Base-by-base conservation (phyloP, 2,329 filamentous ascomycete species). In the Paracamarosporium sp. region DNA sequence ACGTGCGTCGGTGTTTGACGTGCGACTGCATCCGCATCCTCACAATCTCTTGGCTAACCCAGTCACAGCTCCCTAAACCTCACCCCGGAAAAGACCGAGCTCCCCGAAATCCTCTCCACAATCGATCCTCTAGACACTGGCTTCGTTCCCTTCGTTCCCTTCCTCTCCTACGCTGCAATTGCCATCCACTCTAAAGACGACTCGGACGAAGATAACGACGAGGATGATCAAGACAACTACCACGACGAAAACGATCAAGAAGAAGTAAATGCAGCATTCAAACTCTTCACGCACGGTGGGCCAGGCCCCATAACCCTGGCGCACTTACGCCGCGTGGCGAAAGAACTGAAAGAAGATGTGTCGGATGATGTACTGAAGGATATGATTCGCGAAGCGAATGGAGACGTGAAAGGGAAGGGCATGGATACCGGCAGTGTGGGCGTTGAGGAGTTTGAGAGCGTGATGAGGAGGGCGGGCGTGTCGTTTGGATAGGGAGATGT, bases 341-440 rank as follows among this genome's bases (percentile, higher is more conserved):
- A 86, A 65, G 86, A 92, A 67, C 79, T 99, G 68, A 91, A 92
- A 77, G 92, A 97, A 78, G 92, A 88, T 50, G 88, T 96, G 24
- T 86, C 87, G 57, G 95, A 98, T 69, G 89, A 92, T 47, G 78
- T 96, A 71, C 80, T 99, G 71, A 87, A 86, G 79, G 93, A 97
- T 80, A 99, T 99, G 95, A 90, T 99, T 56, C 81, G 93, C 47
- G 94, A 98, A 82, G 95, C 94, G 47, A 97, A 96, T 76, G 91
- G 91, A 2, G 92, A 91, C 1, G 87, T 84, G 25, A 70, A 70
- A 48, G 67, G 65, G 5, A 68, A 69, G 4, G 89, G 90, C 15
- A 85, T 90, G 11, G 86, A 74, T 46, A 57, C 65, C 25, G 85
- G 82, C 55, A 92, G 90, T 7, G 94, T 96, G 9, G 86, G 82